Evolutionary conservation across 1,139 yeast species (phyloP), one percentile per base, ranked within the genome.

Genomic region (Blastobotrys arbuscula): DNA sequence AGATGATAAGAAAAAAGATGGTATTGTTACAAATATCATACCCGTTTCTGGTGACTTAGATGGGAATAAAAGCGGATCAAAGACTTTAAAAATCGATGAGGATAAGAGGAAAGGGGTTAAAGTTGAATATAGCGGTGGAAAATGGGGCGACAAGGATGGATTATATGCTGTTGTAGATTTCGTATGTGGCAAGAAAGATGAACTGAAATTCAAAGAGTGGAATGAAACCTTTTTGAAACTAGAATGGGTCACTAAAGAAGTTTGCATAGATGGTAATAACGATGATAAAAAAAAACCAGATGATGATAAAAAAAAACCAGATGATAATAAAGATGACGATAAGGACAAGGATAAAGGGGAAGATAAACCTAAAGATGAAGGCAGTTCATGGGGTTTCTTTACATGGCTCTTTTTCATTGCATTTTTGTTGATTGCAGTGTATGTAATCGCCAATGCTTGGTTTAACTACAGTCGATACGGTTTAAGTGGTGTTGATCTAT

Each of bases 391-490:
- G 67, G 63, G 73, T 56, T 56, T 66, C 54, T 65, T 69, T 50
- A 59, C 65, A 45, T 56, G 75, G 72, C 45, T 76, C 56, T 62
- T 70, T 55, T 59, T 79, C 80, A 50, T 67, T 18, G 33, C 82
- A 57, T 81, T 86, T 12, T 68, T 89, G 41, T 78, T 79, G 52
- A 74, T 85, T 57, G 79, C 90, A 49, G 78, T 78, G 47, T 88
- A 86, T 63, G 78, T 88, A 36, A 75, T 84, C 50, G 86, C 84
- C 19, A 84, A 86, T 16, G 90, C 95, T 0, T 88, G 94, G 84
- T 76, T 84, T 62, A 87, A 73, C 46, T 61, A 65, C 53, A 61
- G 61, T 40, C 60, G 69, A 26, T 63, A 65, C 45, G 70, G 71
- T 34, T 61, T 58, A 58, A 69, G 62, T 53, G 75, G 67, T 56